Base-by-base conservation (phyloP, 2,329 filamentous ascomycete species). In the Paecilomyces formosus region DNA sequence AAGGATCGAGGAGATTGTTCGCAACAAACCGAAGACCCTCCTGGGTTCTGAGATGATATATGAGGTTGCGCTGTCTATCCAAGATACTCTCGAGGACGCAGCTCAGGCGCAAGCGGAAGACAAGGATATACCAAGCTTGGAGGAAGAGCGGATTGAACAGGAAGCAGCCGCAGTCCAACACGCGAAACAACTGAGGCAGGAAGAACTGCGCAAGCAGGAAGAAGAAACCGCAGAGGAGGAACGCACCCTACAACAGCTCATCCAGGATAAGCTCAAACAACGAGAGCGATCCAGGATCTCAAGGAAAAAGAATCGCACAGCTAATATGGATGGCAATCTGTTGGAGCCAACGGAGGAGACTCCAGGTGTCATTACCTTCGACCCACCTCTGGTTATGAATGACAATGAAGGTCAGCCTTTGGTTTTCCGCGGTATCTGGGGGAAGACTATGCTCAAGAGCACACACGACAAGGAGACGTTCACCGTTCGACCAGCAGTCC, bases 141-240 rank as follows among this genome's bases (percentile, higher is more conserved):
- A 96, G 68, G 91, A 95, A 66, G 92, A 97, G 73, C 85, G 92
- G 45, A 91, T 89, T 28, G 86, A 86, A 13, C 90, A 96, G 62
- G 90, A 95, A 74, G 88, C 88, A 22, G 85, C 84, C 24, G 79
- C 89, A 28, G 85, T 85, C 57, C 75, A 78, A 58, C 74, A 81
- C 64, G 80, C 78, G 55, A 80, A 81, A 62, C 75, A 75, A 56
- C 72, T 78, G 61, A 74, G 75, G 63, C 74, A 78, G 60, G 85
- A 86, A 63, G 80, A 76, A 59, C 57, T 74, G 31, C 72, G 70
- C 28, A 72, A 74, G 62, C 73, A 75, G 64, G 70, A 76, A 65
- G 73, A 75, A 58, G 73, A 72, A 49, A 70, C 70, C 45, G 74
- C 73, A 50, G 70, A 76, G 57, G 73, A 77, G 60, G 74, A 76